Base-by-base conservation (phyloP, 306 rosid genomes). In the Ammopiptanthus mongolicus region DNA sequence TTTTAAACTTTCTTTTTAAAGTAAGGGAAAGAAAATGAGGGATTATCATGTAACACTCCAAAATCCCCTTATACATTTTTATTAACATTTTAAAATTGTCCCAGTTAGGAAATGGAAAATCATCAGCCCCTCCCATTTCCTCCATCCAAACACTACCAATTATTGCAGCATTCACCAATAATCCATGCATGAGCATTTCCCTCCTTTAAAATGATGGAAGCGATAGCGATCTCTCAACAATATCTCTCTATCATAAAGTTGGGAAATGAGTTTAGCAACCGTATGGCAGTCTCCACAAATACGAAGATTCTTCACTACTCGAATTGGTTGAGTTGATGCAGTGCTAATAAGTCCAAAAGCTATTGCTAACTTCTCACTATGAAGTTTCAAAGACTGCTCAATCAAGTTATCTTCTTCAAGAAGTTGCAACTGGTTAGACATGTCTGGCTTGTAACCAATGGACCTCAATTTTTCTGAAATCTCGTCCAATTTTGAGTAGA, bases 221-320 rank as follows among this genome's bases (percentile, higher is more conserved):
- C 90, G 83, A 61, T 89, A 87, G 73, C 90, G 64, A 73, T 89
- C 91, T 69, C 91, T 86, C 25, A 89, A 73, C 73, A 85, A 50
- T 64, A 89, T 87, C 42, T 87, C 90, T 77, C 88, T 77, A 10
- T 47, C 57, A 19, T 87, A 87, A 68, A 82, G 68, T 62, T 66
- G 78, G 6, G 90, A 89, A 75, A 86, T 23, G 39, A 85, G 92
- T 85, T 87, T 89, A 63, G 91, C 87, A 65, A 86, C 86, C 19
- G 84, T 70, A 37, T 89, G 90, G 18, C 88, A 89, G 74, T 86
- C 91, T 47, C 88, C 80, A 66, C 93, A 89, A 69, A 89, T 80
- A 23, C 89, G 90, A 65, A 89, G 88, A 80, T 89, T 89, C 84
- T 87, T 87, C 85, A 87, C 86, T 56, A 89, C 82, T 34, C 84